These are phyloP conservation scores for Sporothrix phasma DNA, from an alignment of 2,329 filamentous ascomycete species.

Conservation along the genomic window DNA sequence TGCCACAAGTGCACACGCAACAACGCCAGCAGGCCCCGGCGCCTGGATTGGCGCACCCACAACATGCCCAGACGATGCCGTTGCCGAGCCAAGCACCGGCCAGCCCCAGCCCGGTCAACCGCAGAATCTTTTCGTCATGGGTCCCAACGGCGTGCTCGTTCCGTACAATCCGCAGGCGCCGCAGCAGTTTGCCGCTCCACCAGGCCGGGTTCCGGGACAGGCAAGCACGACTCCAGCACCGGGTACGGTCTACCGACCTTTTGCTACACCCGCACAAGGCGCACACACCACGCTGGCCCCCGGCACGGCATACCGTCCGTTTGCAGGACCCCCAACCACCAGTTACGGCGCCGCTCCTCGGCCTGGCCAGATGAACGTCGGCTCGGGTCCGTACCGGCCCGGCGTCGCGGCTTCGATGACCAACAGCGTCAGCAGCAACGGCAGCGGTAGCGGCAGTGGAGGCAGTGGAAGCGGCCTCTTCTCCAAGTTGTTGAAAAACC, in stretches of 20 bases:
- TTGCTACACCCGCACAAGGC: neutral
- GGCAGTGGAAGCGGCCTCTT: slow-evolving; percentile 6
- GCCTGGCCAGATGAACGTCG: neutral
- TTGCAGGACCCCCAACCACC: neutral
- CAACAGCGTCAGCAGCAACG: neutral
- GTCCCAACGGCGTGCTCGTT: neutral
- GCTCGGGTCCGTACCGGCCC: neutral
- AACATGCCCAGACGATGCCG: slow-evolving; percentile 10
- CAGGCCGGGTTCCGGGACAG: neutral
- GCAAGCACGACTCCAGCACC: neutral
- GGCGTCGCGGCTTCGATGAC: neutral
- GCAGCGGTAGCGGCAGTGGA: neutral
- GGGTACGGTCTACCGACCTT: neutral
- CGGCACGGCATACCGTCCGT: neutral
- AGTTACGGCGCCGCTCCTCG: neutral
- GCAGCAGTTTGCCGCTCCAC: neutral
- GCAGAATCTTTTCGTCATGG: neutral
- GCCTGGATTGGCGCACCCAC: neutral
- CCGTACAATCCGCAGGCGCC: neutral
- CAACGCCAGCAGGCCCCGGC: neutral
- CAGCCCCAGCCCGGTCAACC: neutral
- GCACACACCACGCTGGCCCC: neutral
- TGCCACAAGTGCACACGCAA: neutral
- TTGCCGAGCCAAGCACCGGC: neutral
- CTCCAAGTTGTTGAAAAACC: slow-evolving; percentile 17